A percentile compares a stretch with the other conserved stretches of the same genome.
Conservation (phyloP, 192 early-diverging fungal genomes). For the Entophlyctis luteolus region DNA sequence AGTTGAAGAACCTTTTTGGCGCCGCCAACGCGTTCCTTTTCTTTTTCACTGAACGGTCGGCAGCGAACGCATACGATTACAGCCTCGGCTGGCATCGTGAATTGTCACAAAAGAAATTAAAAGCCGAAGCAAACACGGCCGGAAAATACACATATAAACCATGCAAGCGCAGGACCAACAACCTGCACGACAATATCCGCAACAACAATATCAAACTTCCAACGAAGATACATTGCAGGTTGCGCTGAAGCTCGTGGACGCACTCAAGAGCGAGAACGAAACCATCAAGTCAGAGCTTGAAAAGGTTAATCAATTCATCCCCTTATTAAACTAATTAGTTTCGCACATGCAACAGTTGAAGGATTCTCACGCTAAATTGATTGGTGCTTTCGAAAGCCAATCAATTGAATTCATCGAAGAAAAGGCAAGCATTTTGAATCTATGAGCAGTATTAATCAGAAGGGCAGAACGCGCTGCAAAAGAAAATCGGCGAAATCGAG, state of each 20-base stretch:
- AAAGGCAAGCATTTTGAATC: not conserved
- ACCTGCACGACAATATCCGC: not conserved
- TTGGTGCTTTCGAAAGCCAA: constrained; percentile 17
- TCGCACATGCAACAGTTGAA: constrained; percentile 1
- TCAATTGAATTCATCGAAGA: constrained; percentile 5
- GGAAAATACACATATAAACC: not conserved
- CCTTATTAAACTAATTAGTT: not conserved
- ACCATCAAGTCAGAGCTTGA: constrained; percentile 20
- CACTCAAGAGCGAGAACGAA: constrained; percentile 29
- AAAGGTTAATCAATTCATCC: constrained; percentile 4
- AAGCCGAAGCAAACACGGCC: not conserved
- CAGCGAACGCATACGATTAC: constrained; percentile 54
- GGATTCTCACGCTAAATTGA: constrained; percentile 6
- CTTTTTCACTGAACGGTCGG: constrained; percentile 56
- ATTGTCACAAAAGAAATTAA: no score
- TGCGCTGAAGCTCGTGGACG: constrained; percentile 26
- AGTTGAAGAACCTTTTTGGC: constrained; percentile 48
- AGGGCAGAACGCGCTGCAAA: constrained; percentile 11
- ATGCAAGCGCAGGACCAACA: not conserved
- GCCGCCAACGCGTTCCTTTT: constrained; percentile 40
- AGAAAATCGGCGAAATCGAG: constrained; percentile 24
- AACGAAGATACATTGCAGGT: constrained; percentile 23
- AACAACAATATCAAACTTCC: no score
- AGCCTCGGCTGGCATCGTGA: constrained; percentile 30
- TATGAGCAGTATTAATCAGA: not conserved